Evolutionary conservation across 202 grass and related monocot genomes (phyloP), one percentile per base, ranked within the genome.

Genomic region (Dendrocalamus latiflorus): DNA sequence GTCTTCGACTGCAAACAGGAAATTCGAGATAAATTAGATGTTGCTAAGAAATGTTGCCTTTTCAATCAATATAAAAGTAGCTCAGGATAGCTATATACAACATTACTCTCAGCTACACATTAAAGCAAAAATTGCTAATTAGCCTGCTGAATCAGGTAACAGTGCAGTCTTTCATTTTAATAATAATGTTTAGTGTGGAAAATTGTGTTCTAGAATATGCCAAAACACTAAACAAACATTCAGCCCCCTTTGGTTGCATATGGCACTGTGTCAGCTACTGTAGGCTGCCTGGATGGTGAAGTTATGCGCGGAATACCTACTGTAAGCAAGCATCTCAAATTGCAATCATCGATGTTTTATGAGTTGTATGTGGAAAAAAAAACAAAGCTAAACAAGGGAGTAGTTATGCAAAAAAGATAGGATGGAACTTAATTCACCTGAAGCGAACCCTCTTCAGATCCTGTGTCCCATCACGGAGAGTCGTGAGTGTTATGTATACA

Each of bases 371-470:
- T 17, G 16, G n/a, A n/a, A 34, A 76, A 49, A 66, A 10, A 5
- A 15, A 15, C 41, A 33, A 48, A 61, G 20, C 5, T 57, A 12
- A 44, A 79, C 7, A 72, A n/a, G 65, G 36, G 1, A 53, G 72
- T 50, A 73, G 39, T 68, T 28, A 61, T 24, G n/a, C 4, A 79
- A 85, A 47, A 1, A 81, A 59, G n/a, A 67, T 1, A 64, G 41
- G 51, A 38, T 56, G 63, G 8, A 45, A 75, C 8, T 36, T 56
- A 38, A 70, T 57, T 91, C 84, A 98, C 95, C 95, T 98, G 90
- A 98, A 98, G 60, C 95, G 95, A 54, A 98, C 95, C 60, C 95
- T 90, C 84, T 98, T 98, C 26, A 98, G 79, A 88, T 94, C 95
- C 50, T 90, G 74, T 45, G 88, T 91, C 60, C 95, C 95, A 76